Conservation (phyloP, 1,284 basidiomycete genomes). For the Irpex lacteus region DNA sequence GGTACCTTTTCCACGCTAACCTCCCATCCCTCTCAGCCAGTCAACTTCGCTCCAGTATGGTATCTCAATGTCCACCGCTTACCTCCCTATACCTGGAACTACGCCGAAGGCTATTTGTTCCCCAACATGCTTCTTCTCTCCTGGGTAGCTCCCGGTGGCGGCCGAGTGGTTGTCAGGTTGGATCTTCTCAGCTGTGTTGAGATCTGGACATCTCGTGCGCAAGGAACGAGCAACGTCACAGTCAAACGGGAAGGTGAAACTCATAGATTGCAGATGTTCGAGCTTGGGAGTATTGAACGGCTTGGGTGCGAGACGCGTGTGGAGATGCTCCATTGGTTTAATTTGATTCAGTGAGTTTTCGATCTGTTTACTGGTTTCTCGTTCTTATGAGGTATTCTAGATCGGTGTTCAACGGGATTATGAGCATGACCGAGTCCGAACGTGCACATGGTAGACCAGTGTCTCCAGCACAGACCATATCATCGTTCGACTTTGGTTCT, state of each 20-base stretch:
- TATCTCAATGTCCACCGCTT: conserved; percentile 13
- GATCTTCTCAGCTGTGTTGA: conserved; percentile 13
- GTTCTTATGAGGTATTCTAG: neutral
- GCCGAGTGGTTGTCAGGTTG: conserved; percentile 7
- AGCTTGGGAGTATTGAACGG: conserved; percentile 10
- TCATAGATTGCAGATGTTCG: conserved; percentile 5
- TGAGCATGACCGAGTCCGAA: neutral
- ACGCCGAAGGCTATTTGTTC: conserved; percentile 9
- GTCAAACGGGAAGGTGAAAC: conserved; percentile 4
- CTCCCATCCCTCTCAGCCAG: conserved; percentile 1
- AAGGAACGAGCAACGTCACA: neutral
- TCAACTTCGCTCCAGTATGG: conserved; percentile 10
- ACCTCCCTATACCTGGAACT: conserved; percentile 8
- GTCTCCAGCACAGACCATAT: neutral
- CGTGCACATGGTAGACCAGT: neutral
- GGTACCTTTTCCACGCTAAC: too few species aligned
- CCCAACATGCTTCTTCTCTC: conserved; percentile 8
- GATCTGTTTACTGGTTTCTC: neutral
- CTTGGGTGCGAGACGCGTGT: conserved; percentile 8
- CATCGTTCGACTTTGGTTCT: neutral
- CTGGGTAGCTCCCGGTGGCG: conserved; percentile 7
- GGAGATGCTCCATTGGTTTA: conserved; percentile 14
- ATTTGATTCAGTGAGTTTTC: conserved; percentile 11
- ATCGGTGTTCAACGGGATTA: conserved; percentile 11
- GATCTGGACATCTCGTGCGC: conserved; percentile 7